Percentiles rank a stretch among this genome's conserved stretches.
phyloP scores from a whole-genome alignment of 2,329 filamentous ascomycete species.

The Claviceps monticola region DNA sequence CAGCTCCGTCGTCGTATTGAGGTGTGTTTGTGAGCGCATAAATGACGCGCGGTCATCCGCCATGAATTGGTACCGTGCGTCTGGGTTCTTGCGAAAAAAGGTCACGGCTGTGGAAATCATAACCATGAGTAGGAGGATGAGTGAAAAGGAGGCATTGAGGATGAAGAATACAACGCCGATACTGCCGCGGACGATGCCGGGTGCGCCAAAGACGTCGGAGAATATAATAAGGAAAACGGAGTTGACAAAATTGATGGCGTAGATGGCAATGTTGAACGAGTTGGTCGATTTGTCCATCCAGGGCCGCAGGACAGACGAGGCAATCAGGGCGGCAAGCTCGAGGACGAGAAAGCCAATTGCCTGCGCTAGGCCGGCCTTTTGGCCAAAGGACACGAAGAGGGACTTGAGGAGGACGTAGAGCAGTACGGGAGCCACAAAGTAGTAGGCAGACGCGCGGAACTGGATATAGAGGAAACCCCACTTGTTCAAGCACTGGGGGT shows the following conservation, averaged over 20 bases:
- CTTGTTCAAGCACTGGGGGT: constrained; percentile 81
- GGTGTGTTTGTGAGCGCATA: constrained; percentile 82
- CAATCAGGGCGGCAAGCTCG: constrained; percentile 64
- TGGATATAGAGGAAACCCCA: constrained; percentile 97
- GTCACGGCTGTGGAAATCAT: constrained; percentile 45
- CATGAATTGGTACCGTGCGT: constrained; percentile 89
- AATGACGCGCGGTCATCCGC: constrained; percentile 88
- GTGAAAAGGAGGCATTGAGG: constrained; percentile 67
- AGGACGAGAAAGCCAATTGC: constrained; percentile 75
- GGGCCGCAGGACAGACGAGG: constrained; percentile 66
- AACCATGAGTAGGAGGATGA: constrained; percentile 71
- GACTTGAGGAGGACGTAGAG: constrained; percentile 71
- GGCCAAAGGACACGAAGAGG: constrained; percentile 73
- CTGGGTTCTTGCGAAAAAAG: constrained; percentile 82
- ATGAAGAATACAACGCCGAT: constrained; percentile 84
- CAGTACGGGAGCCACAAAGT: constrained; percentile 74
- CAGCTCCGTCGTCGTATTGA: constrained; percentile 64
- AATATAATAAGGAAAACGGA: constrained; percentile 79
- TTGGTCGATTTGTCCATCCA: constrained; percentile 99
- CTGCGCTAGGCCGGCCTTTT: constrained; percentile 56
- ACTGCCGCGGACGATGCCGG: constrained; percentile 68
- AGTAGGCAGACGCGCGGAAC: constrained; percentile 89
- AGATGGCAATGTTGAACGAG: constrained; percentile 86
- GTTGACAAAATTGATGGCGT: constrained; percentile 77
- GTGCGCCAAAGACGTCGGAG: constrained; percentile 70